Percentiles rank a stretch among this genome's conserved stretches.
These are phyloP conservation scores for Candida awuae DNA, from an alignment of 805 yeast genomes.

Conservation along the genomic window DNA sequence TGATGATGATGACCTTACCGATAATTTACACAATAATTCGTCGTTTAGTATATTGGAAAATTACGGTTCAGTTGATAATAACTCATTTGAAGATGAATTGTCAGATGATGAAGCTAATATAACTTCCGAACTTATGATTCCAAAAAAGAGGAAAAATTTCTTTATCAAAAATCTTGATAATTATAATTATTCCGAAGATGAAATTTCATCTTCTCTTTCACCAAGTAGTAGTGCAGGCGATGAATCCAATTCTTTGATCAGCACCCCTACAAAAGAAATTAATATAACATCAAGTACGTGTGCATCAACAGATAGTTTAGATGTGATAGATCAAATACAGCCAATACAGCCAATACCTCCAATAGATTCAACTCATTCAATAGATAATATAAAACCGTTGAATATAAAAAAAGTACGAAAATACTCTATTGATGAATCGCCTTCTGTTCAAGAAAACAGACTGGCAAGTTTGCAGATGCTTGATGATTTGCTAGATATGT, in stretches of 20 bases:
- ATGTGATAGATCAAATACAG: no score
- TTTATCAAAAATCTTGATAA: constrained; percentile 28
- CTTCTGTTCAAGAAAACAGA: neutral
- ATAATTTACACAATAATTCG: constrained; percentile 7
- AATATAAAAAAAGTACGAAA: constrained; percentile 1
- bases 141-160: constrained; percentile 26
- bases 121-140: constrained; percentile 15
- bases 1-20: no score
- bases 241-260: constrained; percentile 25
- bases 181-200: constrained; percentile 15
- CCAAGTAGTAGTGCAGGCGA: constrained; percentile 10
- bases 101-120: constrained; percentile 24
- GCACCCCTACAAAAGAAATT: constrained; percentile 2
- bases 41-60: constrained; percentile 7
- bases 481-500: constrained; percentile 24
- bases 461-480: constrained; percentile 28
- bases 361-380: no score
- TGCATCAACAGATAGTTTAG: constrained; percentile 6
- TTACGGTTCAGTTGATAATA: constrained; percentile 27
- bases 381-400: neutral
- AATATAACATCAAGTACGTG: constrained; percentile 4
- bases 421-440: neutral
- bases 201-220: neutral
- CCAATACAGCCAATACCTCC: no score
- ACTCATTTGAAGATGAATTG: constrained; percentile 36